Evolutionary conservation across 257 asterid species (phyloP).

Genomic region (Solanum virginianum): DNA sequence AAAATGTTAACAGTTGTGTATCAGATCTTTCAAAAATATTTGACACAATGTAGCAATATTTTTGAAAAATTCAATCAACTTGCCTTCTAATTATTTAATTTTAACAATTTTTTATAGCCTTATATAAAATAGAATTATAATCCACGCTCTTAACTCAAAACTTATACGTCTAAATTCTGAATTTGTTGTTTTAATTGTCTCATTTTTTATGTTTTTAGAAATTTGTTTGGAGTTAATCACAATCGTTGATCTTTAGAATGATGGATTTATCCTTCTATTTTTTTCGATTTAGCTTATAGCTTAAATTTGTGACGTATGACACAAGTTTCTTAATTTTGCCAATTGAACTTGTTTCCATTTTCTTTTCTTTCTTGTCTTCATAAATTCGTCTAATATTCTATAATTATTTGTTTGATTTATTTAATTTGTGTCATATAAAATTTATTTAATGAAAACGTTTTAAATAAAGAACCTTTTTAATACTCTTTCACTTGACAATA

Average conservation of each 20-base stretch:
- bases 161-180: neutral
- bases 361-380: neutral
- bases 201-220: neutral
- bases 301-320: too few relatives aligned
- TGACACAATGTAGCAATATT: too few relatives aligned
- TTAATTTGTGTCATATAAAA: neutral
- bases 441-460: neutral
- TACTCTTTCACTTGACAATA: neutral
- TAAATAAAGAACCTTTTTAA: neutral
- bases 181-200: neutral
- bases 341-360: neutral
- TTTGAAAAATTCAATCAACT: too few relatives aligned
- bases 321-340: neutral
- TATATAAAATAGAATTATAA: neutral
- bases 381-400: neutral
- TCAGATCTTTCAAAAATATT: too few relatives aligned
- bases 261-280: too few relatives aligned
- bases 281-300: too few relatives aligned
- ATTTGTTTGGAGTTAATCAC: neutral
- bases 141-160: neutral
- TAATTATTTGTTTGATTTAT: neutral
- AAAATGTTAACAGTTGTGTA: too few relatives aligned
- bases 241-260: neutral
- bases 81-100: too few relatives aligned
- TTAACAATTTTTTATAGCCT: neutral